phyloP scores from a whole-genome alignment of 345 rosid genomes.

The Punica granatum region DNA sequence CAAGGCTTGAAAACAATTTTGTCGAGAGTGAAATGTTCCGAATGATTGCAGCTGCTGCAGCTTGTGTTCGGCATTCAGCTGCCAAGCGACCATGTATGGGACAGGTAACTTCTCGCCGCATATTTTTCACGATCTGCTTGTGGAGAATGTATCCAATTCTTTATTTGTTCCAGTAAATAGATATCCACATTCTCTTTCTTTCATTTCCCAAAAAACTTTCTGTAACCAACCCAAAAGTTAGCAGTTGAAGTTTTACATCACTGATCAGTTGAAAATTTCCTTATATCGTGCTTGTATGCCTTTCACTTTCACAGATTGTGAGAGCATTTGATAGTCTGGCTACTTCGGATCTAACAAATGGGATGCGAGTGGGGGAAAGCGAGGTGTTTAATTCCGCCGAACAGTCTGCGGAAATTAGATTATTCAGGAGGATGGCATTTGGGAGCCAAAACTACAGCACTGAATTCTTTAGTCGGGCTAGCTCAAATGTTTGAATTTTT shows the following conservation, averaged over 20 bases:
- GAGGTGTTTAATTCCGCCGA: conserved; percentile 63
- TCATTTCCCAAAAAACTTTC: too few relatives aligned
- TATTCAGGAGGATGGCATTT: conserved; percentile 83
- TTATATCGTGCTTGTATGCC: conserved; percentile 2
- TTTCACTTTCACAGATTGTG: conserved; percentile 51
- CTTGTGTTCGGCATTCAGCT: conserved; percentile 85
- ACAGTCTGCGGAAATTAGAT: conserved; percentile 79
- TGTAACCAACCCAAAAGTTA: too few relatives aligned
- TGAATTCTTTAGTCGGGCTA: conserved; percentile 43
- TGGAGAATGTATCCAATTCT: not conserved
- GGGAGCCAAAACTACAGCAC: conserved; percentile 78
- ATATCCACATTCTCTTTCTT: not conserved
- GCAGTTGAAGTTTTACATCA: too few relatives aligned
- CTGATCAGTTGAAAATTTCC: too few relatives aligned
- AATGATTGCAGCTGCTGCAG: conserved; percentile 89
- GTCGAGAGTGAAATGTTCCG: conserved; percentile 59
- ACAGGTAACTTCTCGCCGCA: conserved; percentile 44
- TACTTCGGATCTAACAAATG: conserved; percentile 63
- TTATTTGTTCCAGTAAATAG: not conserved
- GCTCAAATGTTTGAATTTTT: conserved; percentile 26
- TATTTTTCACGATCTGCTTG: not conserved
- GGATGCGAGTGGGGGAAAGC: conserved; percentile 90
- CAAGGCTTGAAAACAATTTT: conserved; percentile 60
- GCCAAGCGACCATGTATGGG: conserved; percentile 89
- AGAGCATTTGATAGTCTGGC: conserved; percentile 73